Conservation (phyloP, 2,329 filamentous ascomycete genomes). For the Rutstroemia sp. region DNA sequence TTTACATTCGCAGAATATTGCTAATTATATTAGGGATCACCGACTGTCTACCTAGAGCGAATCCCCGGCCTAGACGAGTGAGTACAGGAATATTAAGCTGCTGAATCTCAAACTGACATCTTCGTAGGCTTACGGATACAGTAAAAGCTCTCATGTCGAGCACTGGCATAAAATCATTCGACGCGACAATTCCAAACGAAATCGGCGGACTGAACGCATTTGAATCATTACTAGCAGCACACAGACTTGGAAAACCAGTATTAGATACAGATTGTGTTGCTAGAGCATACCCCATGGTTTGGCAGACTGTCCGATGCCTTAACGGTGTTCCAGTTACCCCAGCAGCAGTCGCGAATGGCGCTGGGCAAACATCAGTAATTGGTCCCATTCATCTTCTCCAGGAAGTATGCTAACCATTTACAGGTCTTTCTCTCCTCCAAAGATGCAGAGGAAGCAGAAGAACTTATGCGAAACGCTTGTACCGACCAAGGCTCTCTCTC, state of each 20-base stretch:
- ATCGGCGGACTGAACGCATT: constrained; percentile 57
- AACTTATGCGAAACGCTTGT: constrained; percentile 24
- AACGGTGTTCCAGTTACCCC: constrained; percentile 23
- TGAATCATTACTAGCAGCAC: constrained; percentile 23
- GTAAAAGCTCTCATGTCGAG: constrained; percentile 22
- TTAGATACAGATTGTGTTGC: constrained; percentile 28
- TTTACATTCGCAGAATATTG: not conserved
- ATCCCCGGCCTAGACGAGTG: constrained; percentile 26
- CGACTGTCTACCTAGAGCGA: constrained; percentile 26
- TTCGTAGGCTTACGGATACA: constrained; percentile 22
- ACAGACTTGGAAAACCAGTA: constrained; percentile 21
- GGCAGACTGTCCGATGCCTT: constrained; percentile 27
- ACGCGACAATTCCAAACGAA: constrained; percentile 55
- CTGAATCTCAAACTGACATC: not conserved
- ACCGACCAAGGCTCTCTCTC: constrained; percentile 22
- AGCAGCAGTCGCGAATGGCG: constrained; percentile 22
- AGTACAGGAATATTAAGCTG: not conserved
- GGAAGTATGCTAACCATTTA: too few species aligned
- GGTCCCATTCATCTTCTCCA: not conserved
- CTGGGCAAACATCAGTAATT: constrained; percentile 15
- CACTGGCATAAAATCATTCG: constrained; percentile 19
- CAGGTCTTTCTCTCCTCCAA: constrained; percentile 17
- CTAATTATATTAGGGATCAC: constrained; percentile 20
- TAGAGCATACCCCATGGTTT: constrained; percentile 26
- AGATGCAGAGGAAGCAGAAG: constrained; percentile 23